phyloP scores from a whole-genome alignment of 2,329 filamentous ascomycete species.

The Dothideomycetidae sp. region DNA sequence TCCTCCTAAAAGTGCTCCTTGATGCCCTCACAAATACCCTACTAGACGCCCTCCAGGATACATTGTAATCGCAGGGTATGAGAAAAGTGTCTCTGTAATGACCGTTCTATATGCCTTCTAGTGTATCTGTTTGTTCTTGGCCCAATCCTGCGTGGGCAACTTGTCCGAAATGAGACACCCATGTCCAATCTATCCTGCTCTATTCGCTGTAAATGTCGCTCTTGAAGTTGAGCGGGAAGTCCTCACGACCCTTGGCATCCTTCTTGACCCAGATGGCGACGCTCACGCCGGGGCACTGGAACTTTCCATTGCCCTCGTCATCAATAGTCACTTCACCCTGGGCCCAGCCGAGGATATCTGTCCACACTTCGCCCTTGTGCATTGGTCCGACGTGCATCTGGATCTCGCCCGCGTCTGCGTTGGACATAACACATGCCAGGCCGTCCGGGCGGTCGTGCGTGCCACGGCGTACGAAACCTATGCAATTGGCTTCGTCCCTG shows the following conservation, averaged over 20 bases:
- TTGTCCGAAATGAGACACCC: no score
- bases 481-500: slow-evolving; percentile 44
- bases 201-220: slow-evolving; percentile 13
- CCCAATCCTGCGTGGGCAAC: no score
- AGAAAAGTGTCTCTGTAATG: no score
- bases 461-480: slow-evolving; percentile 45
- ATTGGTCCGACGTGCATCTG: slow-evolving; percentile 47
- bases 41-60: no score
- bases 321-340: slow-evolving; percentile 44
- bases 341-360: slow-evolving; percentile 46
- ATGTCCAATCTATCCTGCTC: slow-evolving; percentile 3
- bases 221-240: slow-evolving; percentile 25
- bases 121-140: no score
- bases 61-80: no score
- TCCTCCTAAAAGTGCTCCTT: no score
- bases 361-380: slow-evolving; percentile 43
- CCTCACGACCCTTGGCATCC: slow-evolving; percentile 39
- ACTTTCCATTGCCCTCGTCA: slow-evolving; percentile 43
- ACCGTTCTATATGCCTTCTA: no score
- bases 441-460: slow-evolving; percentile 36
- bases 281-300: slow-evolving; percentile 40
- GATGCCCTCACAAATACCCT: no score
- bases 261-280: slow-evolving; percentile 49
- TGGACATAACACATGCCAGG: slow-evolving; percentile 35
- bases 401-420: slow-evolving; percentile 26